Evolutionary conservation across 768 basidiomycete species (phyloP).

Genomic region (Clitopilus hobsonii): DNA sequence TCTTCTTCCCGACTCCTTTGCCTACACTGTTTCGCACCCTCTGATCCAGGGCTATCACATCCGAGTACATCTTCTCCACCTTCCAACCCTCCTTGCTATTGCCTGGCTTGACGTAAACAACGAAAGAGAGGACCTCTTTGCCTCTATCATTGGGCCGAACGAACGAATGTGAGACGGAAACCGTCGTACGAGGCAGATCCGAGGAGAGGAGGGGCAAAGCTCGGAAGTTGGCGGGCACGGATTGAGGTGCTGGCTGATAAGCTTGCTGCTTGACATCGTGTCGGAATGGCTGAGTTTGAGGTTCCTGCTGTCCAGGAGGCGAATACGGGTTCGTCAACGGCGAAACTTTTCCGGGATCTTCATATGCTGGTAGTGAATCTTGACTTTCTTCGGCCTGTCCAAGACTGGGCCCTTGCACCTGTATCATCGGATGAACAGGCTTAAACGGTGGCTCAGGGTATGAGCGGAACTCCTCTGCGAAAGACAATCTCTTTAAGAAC

Average conservation of each 20-base stretch:
- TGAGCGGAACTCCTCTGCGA: neutral
- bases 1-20: constrained; percentile 71
- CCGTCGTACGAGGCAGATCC: constrained; percentile 70
- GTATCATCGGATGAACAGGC: neutral
- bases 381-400: neutral
- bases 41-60: constrained; percentile 85
- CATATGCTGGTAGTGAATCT: neutral
- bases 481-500: neutral
- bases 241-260: constrained; percentile 16
- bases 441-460: neutral
- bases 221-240: constrained; percentile 50
- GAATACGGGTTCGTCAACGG: constrained; percentile 17
- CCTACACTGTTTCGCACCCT: constrained; percentile 65
- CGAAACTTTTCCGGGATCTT: constrained; percentile 7
- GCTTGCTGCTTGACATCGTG: constrained; percentile 12
- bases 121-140: constrained; percentile 89
- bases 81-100: constrained; percentile 71
- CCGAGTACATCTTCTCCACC: constrained; percentile 92
- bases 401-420: neutral
- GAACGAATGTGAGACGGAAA: constrained; percentile 73
- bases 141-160: constrained; percentile 87
- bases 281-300: constrained; percentile 14
- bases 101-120: constrained; percentile 71
- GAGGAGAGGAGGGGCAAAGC: constrained; percentile 64
- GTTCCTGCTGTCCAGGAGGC: constrained; percentile 11